Percentiles rank a stretch among this genome's conserved stretches.
Conservation (phyloP, 257 asterid species). For the Cruciata laevipes region DNA sequence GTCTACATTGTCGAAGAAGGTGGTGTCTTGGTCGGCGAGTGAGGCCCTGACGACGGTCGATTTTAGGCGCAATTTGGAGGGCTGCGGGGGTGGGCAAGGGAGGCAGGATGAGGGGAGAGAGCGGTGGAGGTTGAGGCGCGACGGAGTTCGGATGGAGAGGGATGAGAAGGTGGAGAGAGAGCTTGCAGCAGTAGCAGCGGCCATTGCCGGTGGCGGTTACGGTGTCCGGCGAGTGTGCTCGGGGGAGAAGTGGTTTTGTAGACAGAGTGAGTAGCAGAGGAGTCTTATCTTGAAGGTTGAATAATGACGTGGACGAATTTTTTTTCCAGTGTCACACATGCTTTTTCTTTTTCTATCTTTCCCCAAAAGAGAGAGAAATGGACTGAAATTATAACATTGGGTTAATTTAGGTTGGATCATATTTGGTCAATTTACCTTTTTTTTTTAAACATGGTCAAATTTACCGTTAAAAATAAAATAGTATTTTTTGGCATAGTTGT, state of each 20-base stretch:
- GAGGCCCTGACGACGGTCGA: slow-evolving; percentile 25
- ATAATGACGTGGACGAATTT: not conserved
- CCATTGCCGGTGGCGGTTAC: slow-evolving; percentile 18
- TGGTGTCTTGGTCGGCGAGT: slow-evolving; percentile 37
- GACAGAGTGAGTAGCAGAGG: not conserved
- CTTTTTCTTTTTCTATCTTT: too few species aligned
- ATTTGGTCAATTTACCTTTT: too few species aligned
- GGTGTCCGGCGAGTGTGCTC: not conserved
- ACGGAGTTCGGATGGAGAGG: slow-evolving; percentile 25
- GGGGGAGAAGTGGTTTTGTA: not conserved
- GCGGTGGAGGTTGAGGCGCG: slow-evolving; percentile 8
- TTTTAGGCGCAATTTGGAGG: slow-evolving; percentile 13
- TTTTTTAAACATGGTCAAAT: too few species aligned
- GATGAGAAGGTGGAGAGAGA: slow-evolving; percentile 56
- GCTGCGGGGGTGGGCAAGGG: slow-evolving; percentile 15
- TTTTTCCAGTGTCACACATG: not conserved
- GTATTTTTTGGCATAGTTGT: too few species aligned
- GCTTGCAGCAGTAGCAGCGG: slow-evolving; percentile 19
- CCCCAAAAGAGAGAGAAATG: too few species aligned
- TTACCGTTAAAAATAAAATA: too few species aligned
- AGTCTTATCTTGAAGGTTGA: slow-evolving; percentile 6
- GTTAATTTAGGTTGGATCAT: too few species aligned
- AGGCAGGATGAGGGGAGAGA: slow-evolving; percentile 16
- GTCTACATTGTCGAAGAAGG: slow-evolving; percentile 36
- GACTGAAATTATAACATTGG: too few species aligned